Base-by-base conservation (phyloP, 1,284 basidiomycete species). In the Cyathus pygmaeus region DNA sequence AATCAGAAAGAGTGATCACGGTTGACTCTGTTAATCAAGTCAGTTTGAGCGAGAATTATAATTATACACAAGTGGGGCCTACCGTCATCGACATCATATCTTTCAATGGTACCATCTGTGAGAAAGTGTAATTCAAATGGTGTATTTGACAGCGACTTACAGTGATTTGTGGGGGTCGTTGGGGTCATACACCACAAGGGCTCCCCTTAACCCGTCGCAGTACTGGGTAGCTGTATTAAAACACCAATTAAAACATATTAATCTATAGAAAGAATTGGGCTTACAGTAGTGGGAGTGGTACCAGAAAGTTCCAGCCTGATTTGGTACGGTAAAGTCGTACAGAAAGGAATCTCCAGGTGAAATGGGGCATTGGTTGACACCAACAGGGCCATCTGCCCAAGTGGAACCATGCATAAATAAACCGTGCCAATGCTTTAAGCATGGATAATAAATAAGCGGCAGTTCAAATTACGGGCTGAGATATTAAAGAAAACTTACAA, bases 381-480 rank as follows among this genome's bases (percentile, higher is more conserved):
- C 77, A 1, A 74, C 65, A n/a, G 71, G 67, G 19, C 82, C 84
- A 60, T 85, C 65, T 56, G 78, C 76, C 76, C 79, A 70, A 67
- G 66, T 50, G 19, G 79, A 79, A 19, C 70, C 60, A 19, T 70
- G 57, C 67, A 84, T 82, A 59, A 79, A 77, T 17, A 85, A 64
- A 7, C 84, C 84, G 56, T 86, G 84, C 83, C 83, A 86, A 63
- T 85, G 84, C 83, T 85, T 60, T 9, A 39, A 23, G 51, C n/a
- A 24, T 51, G 6, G 51, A 41, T 19, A 53, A 52, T n/a, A n/a
- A n/a, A n/a, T 53, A 21, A 15, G 26, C 46, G n/a, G 27, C 26
- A 36, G 30, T 19, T 30, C 9, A 46, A 17, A n/a, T 21, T 7
- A n/a, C 17, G 19, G 21, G 13, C 17, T 50, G 24, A 46, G n/a